Conservation (phyloP, 1,139 yeast genomes). For the Candida freyschussii region DNA sequence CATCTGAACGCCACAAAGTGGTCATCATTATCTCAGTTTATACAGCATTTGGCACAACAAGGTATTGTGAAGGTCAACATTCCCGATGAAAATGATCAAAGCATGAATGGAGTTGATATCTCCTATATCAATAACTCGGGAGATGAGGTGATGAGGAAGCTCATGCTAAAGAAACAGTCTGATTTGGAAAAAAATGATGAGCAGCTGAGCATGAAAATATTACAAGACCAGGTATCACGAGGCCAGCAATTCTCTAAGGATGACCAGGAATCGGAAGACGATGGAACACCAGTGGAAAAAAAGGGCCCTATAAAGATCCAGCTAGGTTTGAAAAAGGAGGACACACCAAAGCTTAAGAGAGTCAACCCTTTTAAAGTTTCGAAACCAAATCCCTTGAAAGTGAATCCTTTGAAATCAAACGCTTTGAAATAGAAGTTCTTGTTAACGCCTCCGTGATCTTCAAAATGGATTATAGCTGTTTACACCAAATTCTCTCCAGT, state of each 20-base stretch:
- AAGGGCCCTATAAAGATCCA: constrained; percentile 22
- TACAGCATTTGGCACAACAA: constrained; percentile 54
- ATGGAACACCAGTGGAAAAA: constrained; percentile 8
- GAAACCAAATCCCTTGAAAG: constrained; percentile 15
- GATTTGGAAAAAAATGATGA: constrained; percentile 41
- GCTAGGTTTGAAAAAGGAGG: constrained; percentile 10
- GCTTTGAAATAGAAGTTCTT: constrained; percentile 8
- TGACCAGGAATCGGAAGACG: constrained; percentile 20
- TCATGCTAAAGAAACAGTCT: constrained; percentile 33
- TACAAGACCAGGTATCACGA: constrained; percentile 49
- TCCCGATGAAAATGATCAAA: constrained; percentile 33
- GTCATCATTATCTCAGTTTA: constrained; percentile 65
- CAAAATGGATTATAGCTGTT: constrained; percentile 22
- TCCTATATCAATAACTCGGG: constrained; percentile 52
- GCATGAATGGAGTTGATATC: constrained; percentile 38
- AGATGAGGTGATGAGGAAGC: constrained; percentile 36
- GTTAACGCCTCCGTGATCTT: too few relatives aligned
- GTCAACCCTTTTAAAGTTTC: constrained; percentile 18
- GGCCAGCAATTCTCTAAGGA: constrained; percentile 31
- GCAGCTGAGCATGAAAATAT: constrained; percentile 35
- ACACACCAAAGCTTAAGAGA: constrained; percentile 8
- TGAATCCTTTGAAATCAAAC: constrained; percentile 13
- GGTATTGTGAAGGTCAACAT: constrained; percentile 57
- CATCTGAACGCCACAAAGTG: constrained; percentile 90
- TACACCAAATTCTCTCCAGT: constrained; percentile 22